Base-by-base conservation (phyloP, 2,329 filamentous ascomycete genomes). In the Colletotrichum gloeosporioides region DNA sequence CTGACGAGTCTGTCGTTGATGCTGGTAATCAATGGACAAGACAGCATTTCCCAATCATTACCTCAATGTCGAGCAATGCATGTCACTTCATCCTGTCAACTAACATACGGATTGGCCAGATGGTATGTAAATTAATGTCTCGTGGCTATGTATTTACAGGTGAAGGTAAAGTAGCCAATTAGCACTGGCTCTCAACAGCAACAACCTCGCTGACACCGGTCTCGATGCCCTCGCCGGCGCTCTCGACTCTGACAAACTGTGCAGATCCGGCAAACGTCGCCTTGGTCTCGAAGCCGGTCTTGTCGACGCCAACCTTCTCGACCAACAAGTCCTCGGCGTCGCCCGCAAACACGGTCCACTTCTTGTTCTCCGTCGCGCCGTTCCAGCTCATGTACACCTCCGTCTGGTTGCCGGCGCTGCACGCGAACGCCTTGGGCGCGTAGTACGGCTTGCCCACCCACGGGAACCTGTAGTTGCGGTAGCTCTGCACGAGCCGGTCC, bases 391-490 rank as follows among this genome's bases (percentile, higher is more conserved):
- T 85, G 78, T 84, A 88, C 8, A 73, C 71, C 71, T 73, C 71
- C 12, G 71, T 73, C 32, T 70, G 65, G 71, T 73, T 73, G 25
- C 22, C 55, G 8, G 13, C 25, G 44, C 39, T 49, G 57, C 71
- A 70, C 27, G 71, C 71, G 25, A 73, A 73, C 4, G 59, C 59
- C 44, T 73, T 73, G 29, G 66, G 71, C 12, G 57, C 22, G 32
- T 71, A 77, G 66, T 49, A 57, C 4, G 90, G 89, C n/a, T 84
- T 81, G 1, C 88, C 89, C 4, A 86, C 85, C 90, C 90, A 93
- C 66, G 87, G 83, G 78, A 85, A 88, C 79, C 90, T 90, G 81
- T 89, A 89, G 13, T 87, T 87, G 31, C 90, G 87, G 79, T 92
- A 93, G 73, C 88, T 90, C 79, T 88, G 86, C 4, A 89, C 86